A percentile compares a stretch with the other conserved stretches of the same genome.
phyloP scores from a whole-genome alignment of 495 filamentous ascomycete species.

The Aspergillus bertholletiae region DNA sequence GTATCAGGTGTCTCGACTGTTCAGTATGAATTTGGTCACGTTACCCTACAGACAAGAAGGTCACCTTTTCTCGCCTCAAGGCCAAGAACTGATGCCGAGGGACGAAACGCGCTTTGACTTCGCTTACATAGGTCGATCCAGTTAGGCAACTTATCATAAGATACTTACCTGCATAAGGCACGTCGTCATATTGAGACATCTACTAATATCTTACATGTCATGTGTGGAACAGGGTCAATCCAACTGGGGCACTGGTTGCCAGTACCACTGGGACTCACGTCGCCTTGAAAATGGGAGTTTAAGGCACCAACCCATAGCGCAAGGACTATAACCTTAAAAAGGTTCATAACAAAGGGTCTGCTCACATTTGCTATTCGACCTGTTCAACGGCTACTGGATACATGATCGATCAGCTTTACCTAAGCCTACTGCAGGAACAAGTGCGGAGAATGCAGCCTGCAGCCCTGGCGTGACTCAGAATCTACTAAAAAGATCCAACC shows the following conservation, averaged over 20 bases:
- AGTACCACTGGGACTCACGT: slow-evolving; percentile 1
- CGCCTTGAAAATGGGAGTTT: slow-evolving; percentile 8
- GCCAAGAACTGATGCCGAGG: neutral
- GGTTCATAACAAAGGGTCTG: neutral
- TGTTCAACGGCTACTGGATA: slow-evolving; percentile 19
- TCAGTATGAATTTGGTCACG: neutral
- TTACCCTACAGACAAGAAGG: no score
- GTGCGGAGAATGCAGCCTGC: slow-evolving; percentile 24
- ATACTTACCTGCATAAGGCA: neutral
- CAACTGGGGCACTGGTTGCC: slow-evolving; percentile 2
- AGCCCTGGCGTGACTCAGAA: slow-evolving; percentile 1
- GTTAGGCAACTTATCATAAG: neutral
- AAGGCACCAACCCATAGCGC: slow-evolving; percentile 9
- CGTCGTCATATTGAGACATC: neutral
- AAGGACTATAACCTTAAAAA: neutral
- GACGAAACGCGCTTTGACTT: neutral
- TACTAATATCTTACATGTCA: slow-evolving; percentile 3
- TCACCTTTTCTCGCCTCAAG: no score
- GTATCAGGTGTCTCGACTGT: neutral
- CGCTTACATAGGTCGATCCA: neutral
- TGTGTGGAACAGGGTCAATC: neutral
- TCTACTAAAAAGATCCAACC: slow-evolving; percentile 2
- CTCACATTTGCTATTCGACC: slow-evolving; percentile 21
- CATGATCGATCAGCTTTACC: slow-evolving; percentile 19
- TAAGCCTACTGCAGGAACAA: slow-evolving; percentile 47